A percentile compares a stretch with the other conserved stretches of the same genome.
These are phyloP conservation scores for Pseudognaphalium luteoalbum DNA, from an alignment of 129 eudicot species.

Conservation along the genomic window DNA sequence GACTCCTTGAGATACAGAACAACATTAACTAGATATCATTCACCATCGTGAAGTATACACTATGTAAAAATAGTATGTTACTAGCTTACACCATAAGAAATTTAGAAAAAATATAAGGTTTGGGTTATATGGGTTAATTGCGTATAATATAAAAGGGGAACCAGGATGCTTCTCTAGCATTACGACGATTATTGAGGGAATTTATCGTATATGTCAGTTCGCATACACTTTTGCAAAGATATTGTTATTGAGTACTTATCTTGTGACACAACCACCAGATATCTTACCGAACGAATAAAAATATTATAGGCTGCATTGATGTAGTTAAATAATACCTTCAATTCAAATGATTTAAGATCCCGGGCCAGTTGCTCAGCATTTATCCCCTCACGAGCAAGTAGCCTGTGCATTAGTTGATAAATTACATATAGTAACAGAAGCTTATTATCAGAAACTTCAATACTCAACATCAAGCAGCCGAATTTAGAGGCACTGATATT, in stretches of 20 bases:
- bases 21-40: constrained; percentile 4
- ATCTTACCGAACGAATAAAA: constrained; percentile 11
- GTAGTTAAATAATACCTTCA: constrained; percentile 57
- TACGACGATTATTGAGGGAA: not conserved
- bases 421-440: not conserved
- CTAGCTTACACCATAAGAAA: not conserved
- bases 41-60: not conserved
- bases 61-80: not conserved
- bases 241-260: constrained; percentile 8
- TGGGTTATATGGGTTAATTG: not conserved
- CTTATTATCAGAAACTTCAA: not conserved
- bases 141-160: not conserved
- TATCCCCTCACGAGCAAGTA: constrained; percentile 95
- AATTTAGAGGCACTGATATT: constrained; percentile 14
- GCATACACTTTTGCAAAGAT: constrained; percentile 12
- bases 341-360: constrained; percentile 91
- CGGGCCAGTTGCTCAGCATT: constrained; percentile 99
- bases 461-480: not conserved
- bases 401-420: constrained; percentile 43
- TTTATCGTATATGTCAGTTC: not conserved
- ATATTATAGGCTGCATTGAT: not conserved
- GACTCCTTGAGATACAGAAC: not conserved
- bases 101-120: not conserved
- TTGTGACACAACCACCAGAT: constrained; percentile 15
- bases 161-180: constrained; percentile 17